phyloP scores from a whole-genome alignment of 225 moss, liverwort and hornwort species.

The Sphagnum tenellum region DNA sequence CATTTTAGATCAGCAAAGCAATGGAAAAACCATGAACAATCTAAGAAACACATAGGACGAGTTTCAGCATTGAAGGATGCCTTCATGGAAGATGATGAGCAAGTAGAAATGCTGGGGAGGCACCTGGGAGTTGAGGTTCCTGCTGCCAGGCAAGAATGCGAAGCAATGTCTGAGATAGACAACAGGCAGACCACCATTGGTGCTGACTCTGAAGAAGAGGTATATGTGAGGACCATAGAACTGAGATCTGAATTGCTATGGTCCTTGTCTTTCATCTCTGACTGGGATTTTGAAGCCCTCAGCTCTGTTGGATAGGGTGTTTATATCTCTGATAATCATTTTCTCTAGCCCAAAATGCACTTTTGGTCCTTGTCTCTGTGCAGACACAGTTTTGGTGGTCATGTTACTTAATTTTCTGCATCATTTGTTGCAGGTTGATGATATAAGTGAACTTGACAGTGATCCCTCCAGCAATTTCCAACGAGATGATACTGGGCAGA shows the following conservation, averaged over 20 bases:
- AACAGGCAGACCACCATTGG: neutral
- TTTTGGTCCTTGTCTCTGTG: no score
- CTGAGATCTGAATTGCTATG: no score
- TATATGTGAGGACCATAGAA: conserved; percentile 10
- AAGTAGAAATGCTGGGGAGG: conserved; percentile 38
- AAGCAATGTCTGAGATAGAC: conserved; percentile 3
- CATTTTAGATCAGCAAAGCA: conserved; percentile 89
- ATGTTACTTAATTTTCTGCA: no score
- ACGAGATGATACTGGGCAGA: neutral
- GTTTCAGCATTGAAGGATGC: conserved; percentile 69
- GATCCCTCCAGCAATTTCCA: neutral
- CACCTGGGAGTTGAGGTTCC: conserved; percentile 38
- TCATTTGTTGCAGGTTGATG: conserved; percentile 1
- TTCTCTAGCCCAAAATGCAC: no score
- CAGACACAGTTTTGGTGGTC: no score
- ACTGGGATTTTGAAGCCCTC: no score
- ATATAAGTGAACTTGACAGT: neutral
- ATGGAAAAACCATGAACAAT: conserved; percentile 87
- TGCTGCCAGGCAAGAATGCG: conserved; percentile 21
- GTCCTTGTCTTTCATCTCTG: no score
- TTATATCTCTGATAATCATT: no score
- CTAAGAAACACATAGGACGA: conserved; percentile 82
- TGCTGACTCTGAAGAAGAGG: conserved; percentile 17
- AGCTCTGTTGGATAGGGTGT: no score
- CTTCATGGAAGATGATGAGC: conserved; percentile 70